Conservation (phyloP, 2,329 filamentous ascomycete genomes). For the Chaetomium sp. region DNA sequence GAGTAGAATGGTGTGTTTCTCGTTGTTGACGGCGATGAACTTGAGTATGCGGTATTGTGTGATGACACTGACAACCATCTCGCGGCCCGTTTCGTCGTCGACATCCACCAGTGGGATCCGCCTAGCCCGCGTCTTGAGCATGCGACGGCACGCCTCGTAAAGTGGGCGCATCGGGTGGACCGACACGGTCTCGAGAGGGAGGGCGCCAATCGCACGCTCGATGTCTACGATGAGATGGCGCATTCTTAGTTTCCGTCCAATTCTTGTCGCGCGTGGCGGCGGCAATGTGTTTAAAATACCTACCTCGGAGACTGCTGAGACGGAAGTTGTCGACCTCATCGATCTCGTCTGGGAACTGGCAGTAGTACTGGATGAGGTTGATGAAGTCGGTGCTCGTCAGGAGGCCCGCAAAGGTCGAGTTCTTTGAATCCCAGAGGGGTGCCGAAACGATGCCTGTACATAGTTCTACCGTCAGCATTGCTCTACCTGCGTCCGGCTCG, state of each 20-base stretch:
- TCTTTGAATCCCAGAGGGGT: slow-evolving; percentile 91
- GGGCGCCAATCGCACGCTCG: slow-evolving; percentile 85
- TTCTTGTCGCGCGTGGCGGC: not conserved
- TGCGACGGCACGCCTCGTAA: slow-evolving; percentile 90
- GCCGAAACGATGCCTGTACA: slow-evolving; percentile 85
- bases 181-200: slow-evolving; percentile 90
- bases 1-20: slow-evolving; percentile 77
- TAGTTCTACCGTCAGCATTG: slow-evolving; percentile 6
- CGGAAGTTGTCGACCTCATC: slow-evolving; percentile 89
- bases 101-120: slow-evolving; percentile 90
- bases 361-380: slow-evolving; percentile 98
- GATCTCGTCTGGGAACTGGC: slow-evolving; percentile 87
- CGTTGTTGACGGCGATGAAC: slow-evolving; percentile 91
- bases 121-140: slow-evolving; percentile 88
- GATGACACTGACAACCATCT: slow-evolving; percentile 92
- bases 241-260: no score
- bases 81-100: slow-evolving; percentile 86
- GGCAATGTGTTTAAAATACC: slow-evolving; percentile 18
- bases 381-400: slow-evolving; percentile 96
- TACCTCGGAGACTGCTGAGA: slow-evolving; percentile 84
- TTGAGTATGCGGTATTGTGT: slow-evolving; percentile 98
- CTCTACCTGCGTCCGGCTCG: not conserved
- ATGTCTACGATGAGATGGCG: slow-evolving; percentile 58
- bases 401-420: slow-evolving; percentile 86
- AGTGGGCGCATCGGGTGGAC: slow-evolving; percentile 84